phyloP scores from a whole-genome alignment of 176 grass and related monocot species.

The Elaeis guineensis region DNA sequence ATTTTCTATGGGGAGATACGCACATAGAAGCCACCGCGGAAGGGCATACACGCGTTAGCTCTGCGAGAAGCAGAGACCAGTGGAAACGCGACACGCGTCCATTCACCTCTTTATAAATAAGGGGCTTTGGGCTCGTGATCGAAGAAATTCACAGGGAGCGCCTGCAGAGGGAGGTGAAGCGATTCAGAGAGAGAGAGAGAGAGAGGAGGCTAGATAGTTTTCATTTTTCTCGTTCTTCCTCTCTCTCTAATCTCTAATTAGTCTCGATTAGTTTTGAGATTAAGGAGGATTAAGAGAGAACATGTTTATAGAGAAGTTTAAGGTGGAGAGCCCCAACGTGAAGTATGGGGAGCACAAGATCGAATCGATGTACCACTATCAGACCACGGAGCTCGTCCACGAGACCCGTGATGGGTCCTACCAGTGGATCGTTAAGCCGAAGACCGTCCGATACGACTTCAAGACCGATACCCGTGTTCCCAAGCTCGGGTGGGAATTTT shows the following conservation, averaged over 20 bases:
- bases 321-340: conserved; percentile 84
- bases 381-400: conserved; percentile 90
- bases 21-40: no score
- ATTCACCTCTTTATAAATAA: conserved; percentile 16
- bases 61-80: no score
- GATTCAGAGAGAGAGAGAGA: no score
- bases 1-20: no score
- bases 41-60: no score
- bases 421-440: conserved; percentile 74
- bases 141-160: background rate
- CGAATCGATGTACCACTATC: conserved; percentile 84
- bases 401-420: conserved; percentile 64
- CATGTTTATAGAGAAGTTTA: conserved; percentile 97
- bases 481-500: conserved; percentile 60
- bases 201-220: no score
- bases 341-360: conserved; percentile 62
- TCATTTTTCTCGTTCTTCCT: no score
- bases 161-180: background rate
- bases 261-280: no score
- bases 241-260: no score
- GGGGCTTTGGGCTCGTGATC: background rate
- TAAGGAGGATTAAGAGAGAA: conserved; percentile 2
- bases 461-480: conserved; percentile 60
- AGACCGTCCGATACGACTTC: conserved; percentile 80
- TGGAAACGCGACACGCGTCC: no score